phyloP scores from a whole-genome alignment of 306 rosid genomes.

The Sicyos edulis region DNA sequence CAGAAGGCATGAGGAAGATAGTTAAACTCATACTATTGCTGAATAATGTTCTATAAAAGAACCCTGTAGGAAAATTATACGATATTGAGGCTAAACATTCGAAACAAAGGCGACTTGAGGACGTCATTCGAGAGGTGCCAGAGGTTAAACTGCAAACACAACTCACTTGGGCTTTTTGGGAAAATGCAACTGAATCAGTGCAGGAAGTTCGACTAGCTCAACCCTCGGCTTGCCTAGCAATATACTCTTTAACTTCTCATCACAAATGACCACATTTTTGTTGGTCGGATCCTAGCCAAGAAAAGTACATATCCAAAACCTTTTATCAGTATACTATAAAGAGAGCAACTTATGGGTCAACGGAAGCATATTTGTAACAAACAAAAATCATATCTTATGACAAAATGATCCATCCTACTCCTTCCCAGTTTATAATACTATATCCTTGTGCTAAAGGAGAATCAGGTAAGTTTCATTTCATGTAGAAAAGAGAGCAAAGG shows the following conservation, averaged over 20 bases:
- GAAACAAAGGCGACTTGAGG: background rate
- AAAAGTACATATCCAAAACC: background rate
- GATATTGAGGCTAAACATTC: background rate
- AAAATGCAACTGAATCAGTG: slow-evolving; percentile 77
- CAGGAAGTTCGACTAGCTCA: slow-evolving; percentile 80
- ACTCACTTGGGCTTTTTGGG: slow-evolving; percentile 63
- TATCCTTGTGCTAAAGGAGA: too few relatives aligned
- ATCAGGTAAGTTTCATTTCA: too few relatives aligned
- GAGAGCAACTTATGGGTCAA: background rate
- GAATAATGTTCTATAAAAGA: background rate
- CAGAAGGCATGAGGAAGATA: background rate
- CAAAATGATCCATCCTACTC: too few relatives aligned
- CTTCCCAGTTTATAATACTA: too few relatives aligned
- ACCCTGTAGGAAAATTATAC: background rate
- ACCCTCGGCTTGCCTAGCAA: slow-evolving; percentile 68
- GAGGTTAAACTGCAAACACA: background rate
- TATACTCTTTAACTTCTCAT: slow-evolving; percentile 61
- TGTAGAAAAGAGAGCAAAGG: too few relatives aligned
- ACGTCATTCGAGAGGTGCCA: background rate
- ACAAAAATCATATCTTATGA: background rate
- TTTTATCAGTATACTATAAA: slow-evolving; percentile 15
- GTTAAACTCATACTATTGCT: background rate
- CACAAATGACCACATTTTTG: slow-evolving; percentile 83
- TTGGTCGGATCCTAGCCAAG: slow-evolving; percentile 62
- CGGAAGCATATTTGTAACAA: slow-evolving; percentile 7